Conservation (phyloP, 192 early-diverging fungal species). For the Gamsiella multidivaricata region DNA sequence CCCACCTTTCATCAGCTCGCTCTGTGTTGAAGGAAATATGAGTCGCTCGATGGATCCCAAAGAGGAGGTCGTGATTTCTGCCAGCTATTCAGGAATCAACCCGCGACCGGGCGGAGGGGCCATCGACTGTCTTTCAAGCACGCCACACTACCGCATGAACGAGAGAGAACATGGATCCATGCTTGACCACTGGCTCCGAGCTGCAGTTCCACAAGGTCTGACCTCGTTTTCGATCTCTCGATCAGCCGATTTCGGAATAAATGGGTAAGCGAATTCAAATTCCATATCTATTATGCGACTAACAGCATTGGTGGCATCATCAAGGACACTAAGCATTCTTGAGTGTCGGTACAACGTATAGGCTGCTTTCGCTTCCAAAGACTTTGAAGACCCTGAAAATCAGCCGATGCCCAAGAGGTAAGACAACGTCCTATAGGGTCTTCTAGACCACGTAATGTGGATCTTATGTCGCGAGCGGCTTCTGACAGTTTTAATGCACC, state of each 20-base stretch:
- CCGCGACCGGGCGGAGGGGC: slow-evolving; percentile 3
- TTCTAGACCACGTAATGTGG: too few species aligned
- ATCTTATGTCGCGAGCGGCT: not conserved
- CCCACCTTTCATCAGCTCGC: slow-evolving; percentile 15
- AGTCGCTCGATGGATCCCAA: slow-evolving; percentile 5
- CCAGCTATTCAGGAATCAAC: slow-evolving; percentile 1
- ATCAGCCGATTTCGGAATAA: slow-evolving; percentile 26
- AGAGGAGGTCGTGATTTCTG: slow-evolving; percentile 9
- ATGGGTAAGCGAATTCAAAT: slow-evolving; percentile 1
- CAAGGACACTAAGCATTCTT: too few species aligned
- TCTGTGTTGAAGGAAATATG: slow-evolving; percentile 10
- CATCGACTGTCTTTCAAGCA: not conserved
- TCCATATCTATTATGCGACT: not conserved
- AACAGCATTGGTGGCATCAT: not conserved
- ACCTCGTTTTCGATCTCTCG: slow-evolving; percentile 16
- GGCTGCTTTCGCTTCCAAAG: slow-evolving; percentile 10
- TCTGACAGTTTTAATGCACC: not conserved
- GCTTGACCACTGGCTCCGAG: slow-evolving; percentile 31
- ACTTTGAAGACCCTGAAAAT: slow-evolving; percentile 17
- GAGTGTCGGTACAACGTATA: not conserved
- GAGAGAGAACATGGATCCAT: slow-evolving; percentile 6
- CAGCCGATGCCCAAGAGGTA: slow-evolving; percentile 30
- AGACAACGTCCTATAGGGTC: not conserved
- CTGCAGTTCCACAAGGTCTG: slow-evolving; percentile 7
- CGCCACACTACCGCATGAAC: not conserved